These are phyloP conservation scores for Marsdenia floribunda DNA, from an alignment of 257 asterid species.

Conservation along the genomic window DNA sequence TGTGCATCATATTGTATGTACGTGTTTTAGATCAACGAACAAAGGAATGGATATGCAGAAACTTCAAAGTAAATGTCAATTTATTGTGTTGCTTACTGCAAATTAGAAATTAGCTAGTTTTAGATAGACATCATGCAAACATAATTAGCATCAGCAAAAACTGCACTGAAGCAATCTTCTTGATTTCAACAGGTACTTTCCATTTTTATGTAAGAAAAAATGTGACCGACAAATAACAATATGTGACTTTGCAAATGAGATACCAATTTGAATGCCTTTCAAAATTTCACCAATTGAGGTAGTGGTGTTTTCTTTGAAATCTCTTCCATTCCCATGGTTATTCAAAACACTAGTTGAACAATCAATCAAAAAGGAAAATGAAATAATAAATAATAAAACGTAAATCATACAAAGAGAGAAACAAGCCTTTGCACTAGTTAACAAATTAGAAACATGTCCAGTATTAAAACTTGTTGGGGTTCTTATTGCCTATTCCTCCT, in stretches of 20 bases:
- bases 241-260: not conserved
- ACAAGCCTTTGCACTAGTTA: not conserved
- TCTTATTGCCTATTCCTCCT: not conserved
- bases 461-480: not conserved
- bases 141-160: not conserved
- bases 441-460: not conserved
- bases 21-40: not conserved
- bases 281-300: slow-evolving; percentile 52
- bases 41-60: not conserved
- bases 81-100: no score
- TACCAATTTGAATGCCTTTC: slow-evolving; percentile 67
- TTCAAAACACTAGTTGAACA: not conserved
- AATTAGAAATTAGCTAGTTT: not conserved
- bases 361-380: not conserved
- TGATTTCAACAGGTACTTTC: no score
- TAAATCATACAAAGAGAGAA: not conserved
- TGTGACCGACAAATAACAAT: not conserved
- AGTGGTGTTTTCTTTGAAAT: slow-evolving; percentile 35
- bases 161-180: no score
- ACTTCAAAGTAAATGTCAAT: not conserved
- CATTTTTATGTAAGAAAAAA: no score
- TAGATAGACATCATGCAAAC: not conserved
- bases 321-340: slow-evolving; percentile 28
- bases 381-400: not conserved
- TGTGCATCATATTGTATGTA: not conserved